These are phyloP conservation scores for Neostapfia colusana DNA, from an alignment of 176 grass and related monocot species.

Conservation along the genomic window DNA sequence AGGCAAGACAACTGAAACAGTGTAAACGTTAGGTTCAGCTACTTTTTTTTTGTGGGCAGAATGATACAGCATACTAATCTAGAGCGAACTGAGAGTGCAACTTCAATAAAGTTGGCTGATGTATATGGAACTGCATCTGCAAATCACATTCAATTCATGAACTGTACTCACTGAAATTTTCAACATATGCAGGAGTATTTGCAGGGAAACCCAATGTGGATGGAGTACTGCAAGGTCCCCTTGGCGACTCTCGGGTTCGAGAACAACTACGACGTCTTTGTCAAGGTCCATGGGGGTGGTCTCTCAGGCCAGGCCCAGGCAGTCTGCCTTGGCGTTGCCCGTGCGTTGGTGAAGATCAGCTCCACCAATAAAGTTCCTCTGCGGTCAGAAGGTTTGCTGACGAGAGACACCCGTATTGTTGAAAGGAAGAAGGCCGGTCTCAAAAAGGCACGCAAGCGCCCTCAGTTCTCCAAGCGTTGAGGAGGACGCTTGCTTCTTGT, in stretches of 20 bases:
- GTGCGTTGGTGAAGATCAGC: conserved; percentile 85
- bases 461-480: conserved; percentile 95
- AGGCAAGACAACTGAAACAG: background rate
- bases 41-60: background rate
- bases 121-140: background rate
- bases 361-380: conserved; percentile 59
- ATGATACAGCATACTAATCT: background rate
- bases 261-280: conserved; percentile 84
- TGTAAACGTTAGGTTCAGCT: background rate
- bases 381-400: conserved; percentile 75
- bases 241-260: conserved; percentile 71
- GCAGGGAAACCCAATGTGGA: conserved; percentile 76
- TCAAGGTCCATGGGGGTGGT: conserved; percentile 89
- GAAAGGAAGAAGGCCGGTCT: conserved; percentile 96
- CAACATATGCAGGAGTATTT: conserved; percentile 71
- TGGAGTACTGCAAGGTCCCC: conserved; percentile 78
- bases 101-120: background rate
- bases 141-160: background rate
- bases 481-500: conserved; percentile 29
- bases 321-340: conserved; percentile 79
- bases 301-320: conserved; percentile 92
- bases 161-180: conserved; percentile 7
- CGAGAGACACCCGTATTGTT: conserved; percentile 90
- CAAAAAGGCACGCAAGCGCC: conserved; percentile 89
- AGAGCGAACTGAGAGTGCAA: background rate